These are phyloP conservation scores for Fusarium foetens DNA, from an alignment of 2,329 filamentous ascomycete genomes.

Conservation along the genomic window DNA sequence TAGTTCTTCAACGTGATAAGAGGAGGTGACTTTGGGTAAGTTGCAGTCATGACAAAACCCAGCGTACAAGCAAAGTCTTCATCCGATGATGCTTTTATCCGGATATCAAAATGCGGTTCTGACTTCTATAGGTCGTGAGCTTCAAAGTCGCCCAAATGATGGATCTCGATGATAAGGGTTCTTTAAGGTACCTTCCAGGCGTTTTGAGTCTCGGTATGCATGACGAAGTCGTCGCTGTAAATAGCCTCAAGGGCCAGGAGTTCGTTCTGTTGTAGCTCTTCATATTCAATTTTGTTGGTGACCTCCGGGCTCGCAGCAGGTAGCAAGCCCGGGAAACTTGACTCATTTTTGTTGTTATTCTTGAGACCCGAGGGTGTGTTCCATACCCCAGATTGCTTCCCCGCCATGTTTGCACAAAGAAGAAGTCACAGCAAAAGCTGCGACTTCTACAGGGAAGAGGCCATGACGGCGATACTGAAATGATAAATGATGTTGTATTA, in stretches of 20 bases:
- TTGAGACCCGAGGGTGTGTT: constrained; percentile 58
- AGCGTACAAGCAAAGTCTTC: constrained; percentile 76
- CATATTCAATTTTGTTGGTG: constrained; percentile 71
- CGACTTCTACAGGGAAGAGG: constrained; percentile 59
- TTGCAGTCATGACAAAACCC: constrained; percentile 84
- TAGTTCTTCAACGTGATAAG: constrained; percentile 74
- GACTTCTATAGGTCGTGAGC: constrained; percentile 67
- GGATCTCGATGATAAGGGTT: constrained; percentile 5
- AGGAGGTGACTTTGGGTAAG: constrained; percentile 88
- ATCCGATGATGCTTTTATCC: constrained; percentile 78
- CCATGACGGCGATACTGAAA: constrained; percentile 51
- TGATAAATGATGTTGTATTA: constrained; percentile 10
- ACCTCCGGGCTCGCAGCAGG: constrained; percentile 53
- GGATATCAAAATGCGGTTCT: constrained; percentile 84
- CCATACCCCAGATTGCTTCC: constrained; percentile 59
- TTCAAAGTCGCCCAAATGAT: constrained; percentile 16
- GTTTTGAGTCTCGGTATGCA: constrained; percentile 73
- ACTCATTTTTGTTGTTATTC: constrained; percentile 55
- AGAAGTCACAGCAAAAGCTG: constrained; percentile 65
- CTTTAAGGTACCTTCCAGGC: constrained; percentile 81
- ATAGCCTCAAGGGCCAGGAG: constrained; percentile 86
- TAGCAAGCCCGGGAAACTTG: constrained; percentile 64
- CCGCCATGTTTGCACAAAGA: constrained; percentile 60
- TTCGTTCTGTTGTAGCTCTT: constrained; percentile 88
- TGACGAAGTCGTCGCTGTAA: constrained; percentile 87